Conservation (phyloP, 148 eudicot genomes). For the Simmondsia chinensis region DNA sequence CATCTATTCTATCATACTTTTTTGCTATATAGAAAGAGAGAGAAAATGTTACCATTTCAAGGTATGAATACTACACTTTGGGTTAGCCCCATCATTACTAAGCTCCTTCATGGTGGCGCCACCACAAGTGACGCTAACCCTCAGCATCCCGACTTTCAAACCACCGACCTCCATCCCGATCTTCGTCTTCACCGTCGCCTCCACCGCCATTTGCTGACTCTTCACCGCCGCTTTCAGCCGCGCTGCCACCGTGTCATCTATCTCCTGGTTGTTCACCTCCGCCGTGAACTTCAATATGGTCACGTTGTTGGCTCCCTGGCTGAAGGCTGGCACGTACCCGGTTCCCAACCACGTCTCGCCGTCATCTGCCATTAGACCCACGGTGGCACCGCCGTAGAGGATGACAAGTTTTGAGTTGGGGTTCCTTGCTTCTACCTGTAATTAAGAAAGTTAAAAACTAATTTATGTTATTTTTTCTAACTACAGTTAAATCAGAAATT, state of each 20-base stretch:
- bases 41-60: slow-evolving; percentile 26
- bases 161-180: slow-evolving; percentile 30
- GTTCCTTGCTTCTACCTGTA: slow-evolving; percentile 19
- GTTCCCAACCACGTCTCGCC: slow-evolving; percentile 23
- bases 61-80: slow-evolving; percentile 22
- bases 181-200: slow-evolving; percentile 23
- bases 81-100: slow-evolving; percentile 19
- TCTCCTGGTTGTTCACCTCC: slow-evolving; percentile 1
- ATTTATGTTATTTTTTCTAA: too few relatives aligned
- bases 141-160: slow-evolving; percentile 12
- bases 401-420: slow-evolving; percentile 16
- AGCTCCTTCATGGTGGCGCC: slow-evolving; percentile 28
- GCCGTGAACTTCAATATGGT: slow-evolving; percentile 24
- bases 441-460: too few relatives aligned
- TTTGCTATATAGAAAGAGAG: background rate
- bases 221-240: slow-evolving; percentile 16
- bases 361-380: slow-evolving; percentile 15
- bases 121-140: slow-evolving; percentile 26
- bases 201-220: slow-evolving; percentile 10
- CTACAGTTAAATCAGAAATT: too few relatives aligned
- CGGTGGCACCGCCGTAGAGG: slow-evolving; percentile 19
- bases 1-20: too few relatives aligned
- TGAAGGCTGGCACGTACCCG: slow-evolving; percentile 16
- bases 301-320: slow-evolving; percentile 25
- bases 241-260: slow-evolving; percentile 21